Evolutionary conservation across 2,329 filamentous ascomycete genomes (phyloP).

Genomic region (Epichloe festucae): DNA sequence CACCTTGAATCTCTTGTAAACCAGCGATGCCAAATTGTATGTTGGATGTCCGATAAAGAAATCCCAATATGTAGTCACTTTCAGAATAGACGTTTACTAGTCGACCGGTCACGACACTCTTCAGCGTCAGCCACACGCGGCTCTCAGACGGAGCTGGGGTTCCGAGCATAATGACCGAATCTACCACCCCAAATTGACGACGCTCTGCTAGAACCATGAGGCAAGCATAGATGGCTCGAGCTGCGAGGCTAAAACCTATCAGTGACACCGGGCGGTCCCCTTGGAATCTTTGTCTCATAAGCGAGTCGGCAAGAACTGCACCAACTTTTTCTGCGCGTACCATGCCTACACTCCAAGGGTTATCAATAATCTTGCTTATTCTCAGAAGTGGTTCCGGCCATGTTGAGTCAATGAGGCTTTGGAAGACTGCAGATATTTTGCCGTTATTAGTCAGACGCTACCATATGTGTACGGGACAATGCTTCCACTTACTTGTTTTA

Average conservation of each 20-base stretch:
- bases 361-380: slow-evolving; percentile 64
- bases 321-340: slow-evolving; percentile 61
- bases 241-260: slow-evolving; percentile 71
- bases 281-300: slow-evolving; percentile 64
- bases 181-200: slow-evolving; percentile 72
- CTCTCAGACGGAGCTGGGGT: slow-evolving; percentile 62
- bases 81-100: slow-evolving; percentile 85
- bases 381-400: slow-evolving; percentile 54
- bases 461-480: not conserved
- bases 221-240: slow-evolving; percentile 73
- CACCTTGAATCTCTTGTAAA: slow-evolving; percentile 58
- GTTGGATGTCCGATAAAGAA: slow-evolving; percentile 73
- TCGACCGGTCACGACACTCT: slow-evolving; percentile 66
- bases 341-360: slow-evolving; percentile 67
- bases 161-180: slow-evolving; percentile 76
- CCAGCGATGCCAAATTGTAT: slow-evolving; percentile 77
- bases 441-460: not conserved
- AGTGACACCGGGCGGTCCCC: slow-evolving; percentile 72
- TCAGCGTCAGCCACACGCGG: slow-evolving; percentile 63
- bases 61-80: slow-evolving; percentile 78
- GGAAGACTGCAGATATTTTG: slow-evolving; percentile 29
- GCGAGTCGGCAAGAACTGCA: slow-evolving; percentile 62
- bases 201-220: slow-evolving; percentile 68
- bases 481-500: slow-evolving; percentile 29
- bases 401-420: slow-evolving; percentile 41